Base-by-base conservation (phyloP, 164 flowering plant species). In the Pachysandra terminalis region DNA sequence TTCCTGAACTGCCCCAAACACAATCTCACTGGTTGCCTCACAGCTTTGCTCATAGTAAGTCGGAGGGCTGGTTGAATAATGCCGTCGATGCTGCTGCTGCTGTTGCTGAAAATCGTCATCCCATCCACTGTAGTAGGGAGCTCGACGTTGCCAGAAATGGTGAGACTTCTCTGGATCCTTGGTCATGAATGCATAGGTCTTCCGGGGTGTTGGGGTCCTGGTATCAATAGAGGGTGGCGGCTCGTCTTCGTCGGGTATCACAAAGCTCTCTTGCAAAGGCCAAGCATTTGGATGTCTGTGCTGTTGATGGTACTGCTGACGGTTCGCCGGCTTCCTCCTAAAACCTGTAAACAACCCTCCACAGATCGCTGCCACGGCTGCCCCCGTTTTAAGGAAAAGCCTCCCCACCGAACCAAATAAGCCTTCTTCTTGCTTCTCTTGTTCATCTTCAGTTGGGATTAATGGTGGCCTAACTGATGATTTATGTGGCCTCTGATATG, bases 1-100 rank as follows among this genome's bases (percentile, higher is more conserved):
- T 72, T 90, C 96, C 72, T 91, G 97, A 64, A 88, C 91, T 55
- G 98, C 97, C 53, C 98, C 97, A 79, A 91, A 93, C 16, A 90
- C 86, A 19, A 88, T 78, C 83, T 93, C 98, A 19, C 78, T 83
- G 59, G 87, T 87, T 1, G 78, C 79, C 74, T 87, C 93, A 49
- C 35, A 53, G 81, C 83, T 85, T 73, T 82, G 90, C 79, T 91
- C 93, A 49, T 86, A 88, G 77, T 78, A 83, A 5, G 91, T 86
- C 53, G 83, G 80, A 3, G 98, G 86, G 15, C 59, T 69, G 0
- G 95, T 81, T 21, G 90, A 83, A 59, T 82, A 82, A 74, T 80
- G 78, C 56, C 71, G 83, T 64, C 83, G 90, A 26, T 78, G 89
- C 54, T 86, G 81, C 54, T 83, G 84, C 48, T 82, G 83, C 41